Conservation (phyloP, 441 rosid species). For the Pelargonium exstipulatum region DNA sequence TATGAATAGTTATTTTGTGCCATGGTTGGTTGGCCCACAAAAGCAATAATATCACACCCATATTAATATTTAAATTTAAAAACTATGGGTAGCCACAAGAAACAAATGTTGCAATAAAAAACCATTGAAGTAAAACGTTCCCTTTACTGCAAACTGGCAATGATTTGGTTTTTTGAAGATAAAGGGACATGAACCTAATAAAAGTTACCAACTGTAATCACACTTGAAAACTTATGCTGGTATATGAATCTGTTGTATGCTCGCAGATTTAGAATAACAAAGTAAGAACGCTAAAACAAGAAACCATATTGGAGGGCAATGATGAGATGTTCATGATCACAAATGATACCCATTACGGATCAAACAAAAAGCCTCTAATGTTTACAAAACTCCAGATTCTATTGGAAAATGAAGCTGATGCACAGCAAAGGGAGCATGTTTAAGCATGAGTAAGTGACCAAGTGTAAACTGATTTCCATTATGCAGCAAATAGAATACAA, state of each 20-base stretch:
- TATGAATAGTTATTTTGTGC: no score
- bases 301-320: neutral
- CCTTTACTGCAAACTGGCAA: neutral
- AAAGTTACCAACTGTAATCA: neutral
- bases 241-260: neutral
- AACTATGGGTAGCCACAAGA: neutral
- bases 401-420: neutral
- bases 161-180: neutral
- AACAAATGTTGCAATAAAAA: no score
- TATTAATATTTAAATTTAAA: neutral
- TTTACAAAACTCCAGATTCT: neutral
- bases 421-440: neutral
- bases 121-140: neutral
- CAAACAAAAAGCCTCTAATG: neutral
- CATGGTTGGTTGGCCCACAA: neutral
- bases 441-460: neutral
- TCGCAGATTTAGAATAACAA: neutral
- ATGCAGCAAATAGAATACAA: neutral
- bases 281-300: neutral
- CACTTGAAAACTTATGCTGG: constrained; percentile 2
- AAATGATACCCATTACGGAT: neutral
- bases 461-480: neutral
- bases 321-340: constrained; percentile 1
- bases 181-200: neutral
- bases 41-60: neutral